Evolutionary conservation across 2,329 filamentous ascomycete species (phyloP).

Genomic region (Penicillium paneum): DNA sequence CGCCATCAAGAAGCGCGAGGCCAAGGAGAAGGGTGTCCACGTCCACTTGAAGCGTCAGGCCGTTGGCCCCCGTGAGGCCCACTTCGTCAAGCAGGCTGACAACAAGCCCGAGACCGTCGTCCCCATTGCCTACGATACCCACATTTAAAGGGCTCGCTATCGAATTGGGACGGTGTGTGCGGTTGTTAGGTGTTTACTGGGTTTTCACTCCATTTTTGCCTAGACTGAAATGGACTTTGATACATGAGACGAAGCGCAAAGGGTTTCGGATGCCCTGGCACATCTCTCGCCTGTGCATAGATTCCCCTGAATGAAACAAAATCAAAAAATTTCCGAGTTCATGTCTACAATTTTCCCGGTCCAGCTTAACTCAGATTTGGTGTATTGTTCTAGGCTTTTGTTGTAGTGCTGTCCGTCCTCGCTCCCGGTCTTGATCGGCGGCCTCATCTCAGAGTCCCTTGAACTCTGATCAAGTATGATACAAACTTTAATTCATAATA

Average conservation of each 20-base stretch:
- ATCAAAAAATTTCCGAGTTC: conserved; percentile 38
- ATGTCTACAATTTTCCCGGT: conserved; percentile 4
- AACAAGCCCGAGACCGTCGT: conserved; percentile 87
- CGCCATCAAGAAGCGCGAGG: conserved; percentile 86
- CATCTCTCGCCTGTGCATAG: conserved; percentile 42
- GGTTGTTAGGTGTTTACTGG: conserved; percentile 40
- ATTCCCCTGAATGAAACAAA: conserved; percentile 46
- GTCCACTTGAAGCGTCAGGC: conserved; percentile 93
- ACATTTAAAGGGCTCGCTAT: conserved; percentile 66
- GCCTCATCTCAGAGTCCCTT: no score
- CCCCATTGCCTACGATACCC: conserved; percentile 95
- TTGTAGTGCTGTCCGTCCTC: conserved; percentile 1
- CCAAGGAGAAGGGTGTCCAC: conserved; percentile 82
- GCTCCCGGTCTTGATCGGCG: neutral
- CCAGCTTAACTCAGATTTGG: neutral
- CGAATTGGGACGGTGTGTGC: conserved; percentile 29
- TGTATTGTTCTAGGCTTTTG: neutral
- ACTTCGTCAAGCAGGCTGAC: conserved; percentile 74
- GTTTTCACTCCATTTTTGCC: conserved; percentile 33
- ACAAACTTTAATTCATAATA: no score
- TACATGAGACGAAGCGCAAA: conserved; percentile 40
- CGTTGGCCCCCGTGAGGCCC: conserved; percentile 71
- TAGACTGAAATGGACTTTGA: conserved; percentile 34
- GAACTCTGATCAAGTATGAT: neutral
- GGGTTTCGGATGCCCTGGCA: conserved; percentile 40